These are phyloP conservation scores for Penicillium chermesinum DNA, from an alignment of 495 filamentous ascomycete genomes.

Conservation along the genomic window DNA sequence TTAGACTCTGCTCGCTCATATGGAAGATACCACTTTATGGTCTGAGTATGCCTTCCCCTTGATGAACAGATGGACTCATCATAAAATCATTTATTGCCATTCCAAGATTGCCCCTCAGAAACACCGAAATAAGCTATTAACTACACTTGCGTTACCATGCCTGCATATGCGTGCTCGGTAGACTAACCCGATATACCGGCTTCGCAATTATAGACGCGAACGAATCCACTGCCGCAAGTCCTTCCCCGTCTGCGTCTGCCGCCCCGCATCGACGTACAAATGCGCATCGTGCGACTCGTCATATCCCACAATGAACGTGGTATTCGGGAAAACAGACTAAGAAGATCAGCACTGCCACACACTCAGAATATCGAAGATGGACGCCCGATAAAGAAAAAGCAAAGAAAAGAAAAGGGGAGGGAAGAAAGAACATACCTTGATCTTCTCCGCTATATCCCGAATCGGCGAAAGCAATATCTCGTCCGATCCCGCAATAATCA, in stretches of 20 bases:
- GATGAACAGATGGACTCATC: too few relatives aligned
- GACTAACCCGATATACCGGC: too few relatives aligned
- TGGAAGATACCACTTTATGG: not conserved
- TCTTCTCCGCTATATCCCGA: slow-evolving; percentile 42
- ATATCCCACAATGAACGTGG: slow-evolving; percentile 26
- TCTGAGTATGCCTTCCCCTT: too few relatives aligned
- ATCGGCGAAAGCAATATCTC: slow-evolving; percentile 57
- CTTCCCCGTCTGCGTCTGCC: slow-evolving; percentile 22
- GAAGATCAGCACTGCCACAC: not conserved
- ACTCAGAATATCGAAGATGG: too few relatives aligned
- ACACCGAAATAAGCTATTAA: too few relatives aligned
- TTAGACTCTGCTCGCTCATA: too few relatives aligned
- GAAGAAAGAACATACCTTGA: slow-evolving; percentile 26
- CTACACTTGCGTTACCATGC: too few relatives aligned
- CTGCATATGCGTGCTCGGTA: too few relatives aligned
- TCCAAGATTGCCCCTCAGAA: too few relatives aligned
- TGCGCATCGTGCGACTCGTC: slow-evolving; percentile 34
- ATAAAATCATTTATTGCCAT: too few relatives aligned
- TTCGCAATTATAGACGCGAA: slow-evolving; percentile 19
- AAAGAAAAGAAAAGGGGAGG: not conserved
- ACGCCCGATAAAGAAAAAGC: not conserved
- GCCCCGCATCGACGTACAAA: slow-evolving; percentile 19
- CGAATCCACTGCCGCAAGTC: slow-evolving; percentile 30
- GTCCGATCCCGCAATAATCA: slow-evolving; percentile 49
- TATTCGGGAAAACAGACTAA: slow-evolving; percentile 31